These are phyloP conservation scores for Mycena metata DNA, from an alignment of 768 basidiomycete species.

Conservation along the genomic window DNA sequence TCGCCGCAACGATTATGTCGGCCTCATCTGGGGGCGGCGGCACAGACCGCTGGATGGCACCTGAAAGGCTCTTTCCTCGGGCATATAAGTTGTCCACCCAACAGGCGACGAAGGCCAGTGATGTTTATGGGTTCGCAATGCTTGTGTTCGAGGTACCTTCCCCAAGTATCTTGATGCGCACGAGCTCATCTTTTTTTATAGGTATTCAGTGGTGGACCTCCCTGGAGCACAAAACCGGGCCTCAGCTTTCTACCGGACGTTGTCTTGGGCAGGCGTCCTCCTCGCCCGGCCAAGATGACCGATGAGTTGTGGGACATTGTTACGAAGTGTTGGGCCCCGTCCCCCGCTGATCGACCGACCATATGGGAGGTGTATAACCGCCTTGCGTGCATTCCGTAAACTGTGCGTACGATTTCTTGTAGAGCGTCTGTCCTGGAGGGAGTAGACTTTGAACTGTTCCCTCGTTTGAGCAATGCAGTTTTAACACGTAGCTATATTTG, in stretches of 20 bases:
- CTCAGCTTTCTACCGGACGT: too few species aligned
- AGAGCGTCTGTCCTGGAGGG: too few species aligned
- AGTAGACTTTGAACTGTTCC: too few species aligned
- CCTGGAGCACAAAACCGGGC: slow-evolving; percentile 11
- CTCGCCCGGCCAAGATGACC: background rate
- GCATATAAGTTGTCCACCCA: slow-evolving; percentile 19
- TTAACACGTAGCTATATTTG: too few species aligned
- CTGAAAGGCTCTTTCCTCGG: slow-evolving; percentile 42
- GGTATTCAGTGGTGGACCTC: slow-evolving; percentile 18
- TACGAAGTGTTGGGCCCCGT: slow-evolving; percentile 13
- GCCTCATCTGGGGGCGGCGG: slow-evolving; percentile 37
- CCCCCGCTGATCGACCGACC: background rate
- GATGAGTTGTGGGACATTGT: slow-evolving; percentile 16
- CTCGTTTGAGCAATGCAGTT: too few species aligned
- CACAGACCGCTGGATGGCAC: slow-evolving; percentile 48
- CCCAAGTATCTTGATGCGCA: too few species aligned
- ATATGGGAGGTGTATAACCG: slow-evolving; percentile 21
- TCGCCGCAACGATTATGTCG: slow-evolving; percentile 3
- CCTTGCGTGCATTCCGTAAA: slow-evolving; percentile 23
- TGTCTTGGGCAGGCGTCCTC: background rate
- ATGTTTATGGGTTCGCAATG: slow-evolving; percentile 49
- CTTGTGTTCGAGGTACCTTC: slow-evolving; percentile 29
- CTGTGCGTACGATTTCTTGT: too few species aligned
- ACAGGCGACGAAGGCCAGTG: slow-evolving; percentile 43
- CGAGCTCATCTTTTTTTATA: background rate